A percentile compares a stretch with the other conserved stretches of the same genome.
phyloP scores from a whole-genome alignment of 148 eudicot genomes.

The Tetragonia tetragonoides region DNA sequence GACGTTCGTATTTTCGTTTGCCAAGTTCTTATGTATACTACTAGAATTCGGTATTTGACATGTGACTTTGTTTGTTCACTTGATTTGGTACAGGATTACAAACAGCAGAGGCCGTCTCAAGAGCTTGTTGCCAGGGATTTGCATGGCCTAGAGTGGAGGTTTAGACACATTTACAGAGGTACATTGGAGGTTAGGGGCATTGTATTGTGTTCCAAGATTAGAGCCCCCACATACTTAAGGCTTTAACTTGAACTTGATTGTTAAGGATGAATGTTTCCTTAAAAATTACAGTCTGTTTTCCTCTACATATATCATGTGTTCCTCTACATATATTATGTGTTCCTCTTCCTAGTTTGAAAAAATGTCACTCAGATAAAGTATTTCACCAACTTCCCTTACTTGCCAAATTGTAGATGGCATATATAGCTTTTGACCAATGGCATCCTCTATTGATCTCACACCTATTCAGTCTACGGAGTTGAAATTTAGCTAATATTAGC shows the following conservation, averaged over 20 bases:
- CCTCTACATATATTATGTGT: neutral
- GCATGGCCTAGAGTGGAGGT: conserved; percentile 89
- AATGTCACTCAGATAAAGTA: neutral
- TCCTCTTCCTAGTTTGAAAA: neutral
- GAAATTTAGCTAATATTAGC: too few relatives aligned
- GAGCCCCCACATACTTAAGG: neutral
- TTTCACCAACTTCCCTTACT: neutral
- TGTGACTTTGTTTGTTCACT: neutral
- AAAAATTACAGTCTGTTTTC: neutral
- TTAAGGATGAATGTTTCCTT: neutral
- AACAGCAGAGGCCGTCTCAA: conserved; percentile 95
- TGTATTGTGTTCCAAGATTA: conserved; percentile 4
- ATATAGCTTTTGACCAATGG: neutral
- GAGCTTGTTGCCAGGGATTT: conserved; percentile 95
- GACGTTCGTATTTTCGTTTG: neutral
- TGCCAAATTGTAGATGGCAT: neutral
- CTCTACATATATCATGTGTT: neutral
- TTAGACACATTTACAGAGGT: conserved; percentile 94
- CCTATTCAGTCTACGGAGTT: neutral
- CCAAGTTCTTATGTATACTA: neutral
- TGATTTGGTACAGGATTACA: conserved; percentile 62
- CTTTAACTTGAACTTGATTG: neutral
- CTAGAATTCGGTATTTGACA: neutral
- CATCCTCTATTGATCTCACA: neutral
- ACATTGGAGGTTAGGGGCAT: conserved; percentile 25